Base-by-base conservation (phyloP, 805 yeast species). In the Candida andamanensis region DNA sequence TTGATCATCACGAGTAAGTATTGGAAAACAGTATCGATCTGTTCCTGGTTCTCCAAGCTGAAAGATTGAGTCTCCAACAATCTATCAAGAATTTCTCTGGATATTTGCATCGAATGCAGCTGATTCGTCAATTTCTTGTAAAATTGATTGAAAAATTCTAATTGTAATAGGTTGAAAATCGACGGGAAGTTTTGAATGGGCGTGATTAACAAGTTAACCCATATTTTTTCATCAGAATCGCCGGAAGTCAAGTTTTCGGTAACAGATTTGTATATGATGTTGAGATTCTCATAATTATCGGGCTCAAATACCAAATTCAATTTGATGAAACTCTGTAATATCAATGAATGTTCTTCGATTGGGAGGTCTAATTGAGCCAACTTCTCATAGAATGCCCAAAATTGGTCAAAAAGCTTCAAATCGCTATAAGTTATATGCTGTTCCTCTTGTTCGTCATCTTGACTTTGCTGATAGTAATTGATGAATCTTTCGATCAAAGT, bases 401-500 rank as follows among this genome's bases (percentile, higher is more conserved):
- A 81, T 12, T 68, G 67, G 22, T 67, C 68, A 49, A 87, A 85
- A 21, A 85, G 38, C 19, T 29, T 34, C 14, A 29, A 34, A 26
- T 36, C 24, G 9, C 22, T 19, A 11, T 29, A 29, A 13, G 35
- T 37, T 10, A 24, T 24, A 12, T 40, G 23, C n/a, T 26, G 39
- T 15, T 35, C 44, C 6, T 26, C 31, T 22, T 39, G 29, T 13
- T 32, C 27, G 5, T 40, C 45, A 26, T 34, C 37, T n/a, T 24
- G 28, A 14, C 30, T 28, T 15, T 34, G 50, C 19, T 54, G 51
- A 26, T 54, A 55, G 50, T 67, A 80, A 23, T 66, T 69, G 6
- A 81, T 67, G 34, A 85, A 67, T 39, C 97, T 70, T 26, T 81
- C 80, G 33, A 90, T 76, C 49, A 92, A 65, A 1, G 89, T 74